These are phyloP conservation scores for Parathielavia hyrcaniae DNA, from an alignment of 495 filamentous ascomycete species.

Conservation along the genomic window DNA sequence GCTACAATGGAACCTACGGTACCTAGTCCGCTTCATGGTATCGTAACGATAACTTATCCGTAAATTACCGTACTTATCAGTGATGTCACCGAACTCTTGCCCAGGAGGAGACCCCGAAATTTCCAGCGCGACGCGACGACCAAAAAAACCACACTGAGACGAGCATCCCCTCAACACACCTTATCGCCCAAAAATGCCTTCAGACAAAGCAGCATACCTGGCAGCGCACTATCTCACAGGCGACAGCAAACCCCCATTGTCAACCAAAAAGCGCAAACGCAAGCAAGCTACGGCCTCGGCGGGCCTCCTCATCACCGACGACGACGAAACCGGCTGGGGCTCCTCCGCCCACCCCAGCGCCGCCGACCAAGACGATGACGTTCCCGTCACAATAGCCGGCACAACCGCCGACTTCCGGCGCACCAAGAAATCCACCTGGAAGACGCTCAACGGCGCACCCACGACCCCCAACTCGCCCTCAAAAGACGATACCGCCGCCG, in stretches of 20 bases:
- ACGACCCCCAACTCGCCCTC: conserved; percentile 6
- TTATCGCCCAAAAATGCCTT: conserved; percentile 42
- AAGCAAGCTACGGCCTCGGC: conserved; percentile 55
- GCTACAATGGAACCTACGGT: too few species aligned
- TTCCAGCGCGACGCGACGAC: conserved; percentile 8
- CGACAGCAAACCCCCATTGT: conserved; percentile 54
- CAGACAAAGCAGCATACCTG: conserved; percentile 76
- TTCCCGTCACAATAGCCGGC: conserved; percentile 45
- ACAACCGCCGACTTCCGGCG: conserved; percentile 66
- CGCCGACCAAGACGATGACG: conserved; percentile 35
- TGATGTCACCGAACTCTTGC: background rate
- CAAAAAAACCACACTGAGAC: background rate
- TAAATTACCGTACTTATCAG: too few species aligned
- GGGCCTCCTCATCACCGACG: conserved; percentile 85
- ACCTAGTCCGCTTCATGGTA: too few species aligned
- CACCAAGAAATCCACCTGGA: conserved; percentile 73
- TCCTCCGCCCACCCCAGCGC: conserved; percentile 40
- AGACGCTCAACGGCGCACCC: conserved; percentile 54
- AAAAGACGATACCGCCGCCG: conserved; percentile 30
- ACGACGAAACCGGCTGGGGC: conserved; percentile 71
- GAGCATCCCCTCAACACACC: background rate
- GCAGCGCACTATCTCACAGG: conserved; percentile 86
- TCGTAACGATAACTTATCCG: too few species aligned
- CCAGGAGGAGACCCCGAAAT: background rate
- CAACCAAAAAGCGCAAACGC: conserved; percentile 74